Base-by-base conservation (phyloP, 352 stramenopile species). In the Aphanomyces astaci region DNA sequence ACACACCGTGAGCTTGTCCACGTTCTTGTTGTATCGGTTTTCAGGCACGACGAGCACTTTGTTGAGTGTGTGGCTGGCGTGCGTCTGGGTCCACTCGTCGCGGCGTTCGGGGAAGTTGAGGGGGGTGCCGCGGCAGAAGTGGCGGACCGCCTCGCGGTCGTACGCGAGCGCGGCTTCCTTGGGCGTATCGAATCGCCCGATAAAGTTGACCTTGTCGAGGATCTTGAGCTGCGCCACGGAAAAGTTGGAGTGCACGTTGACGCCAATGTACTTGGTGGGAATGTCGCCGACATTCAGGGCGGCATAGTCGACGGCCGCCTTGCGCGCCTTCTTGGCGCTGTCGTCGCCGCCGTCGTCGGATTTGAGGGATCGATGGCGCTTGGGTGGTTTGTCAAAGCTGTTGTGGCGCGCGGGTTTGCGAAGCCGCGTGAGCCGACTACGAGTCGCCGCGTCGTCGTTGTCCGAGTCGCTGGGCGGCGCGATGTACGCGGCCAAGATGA, bases 31-130 rank as follows among this genome's bases (percentile, higher is more conserved):
- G 32, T 68, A 68, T 11, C 62, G 46, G 17, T 68, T 68, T 36
- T 68, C 62, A 27, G 62, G 62, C 11, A 57, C 40, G 1, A 33
- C 51, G 19, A 59, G 30, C 11, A 22, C 33, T 32, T 59, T 59
- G 48, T n/a, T n/a, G 1, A 15, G n/a, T 17, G 22, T 27, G 33
- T 17, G 24, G 22, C 25, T 30, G 31, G 39, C 7, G 9, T 17
- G 15, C n/a, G 22, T 1, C 28, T 64, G 57, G 22, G 87, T 40
- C 9, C 86, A 54, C 25, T 87, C 78, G 3, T 74, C 73, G 15
- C 83, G 85, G 56, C 80, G 77, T 64, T 90, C 73, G 0, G 85
- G 85, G 25, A 92, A 92, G 73, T 94, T 94, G 22, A 94, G 72
- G 22, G 83, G 75, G 39, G 90, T 77, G 27, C 82, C 79, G 13